Base-by-base conservation (phyloP, 345 rosid species). In the Hibiscus tridactylites region DNA sequence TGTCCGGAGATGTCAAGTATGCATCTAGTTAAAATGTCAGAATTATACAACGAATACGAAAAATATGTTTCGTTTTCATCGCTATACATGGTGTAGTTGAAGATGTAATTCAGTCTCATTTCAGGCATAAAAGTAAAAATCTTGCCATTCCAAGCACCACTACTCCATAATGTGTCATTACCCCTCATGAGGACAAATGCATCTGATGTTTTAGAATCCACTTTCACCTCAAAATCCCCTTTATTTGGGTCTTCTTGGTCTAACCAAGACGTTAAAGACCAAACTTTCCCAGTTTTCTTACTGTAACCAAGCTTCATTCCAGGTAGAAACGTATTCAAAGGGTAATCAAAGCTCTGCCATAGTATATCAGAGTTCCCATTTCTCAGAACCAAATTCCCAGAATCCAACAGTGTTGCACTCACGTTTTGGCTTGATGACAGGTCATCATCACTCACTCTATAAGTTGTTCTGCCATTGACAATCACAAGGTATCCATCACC, bases 291-390 rank as follows among this genome's bases (percentile, higher is more conserved):
- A 3, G 72, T 52, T 28, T 39, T 56, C 7, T 11, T 53, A 19
- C 11, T 31, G 15, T 13, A 57, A 9, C 90, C 88, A 5, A 86
- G 21, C 70, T 81, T 84, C 83, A 84, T 82, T 19, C 72, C 85
- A 1, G 88, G 80, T 16, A 86, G 71, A 31, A 82, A 9, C 16
- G 37, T 35, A 85, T 84, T 71, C 5, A 77, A 72, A 13, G 83
- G 88, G 60, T 74, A 29, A 67, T 86, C 88, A 53, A 86, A 86
- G 68, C 88, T 84, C 74, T 84, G 85, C 90, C 88, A 84, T 9
- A 84, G 35, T 9, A 10, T 12, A 29, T 31, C 62, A 0, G 17
- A 24, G 16, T 46, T 73, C 15, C 64, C 76, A 6, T 78, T 78
- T 65, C 61, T 81, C 0, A 84, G 39, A 42, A 84, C 76, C 1